Base-by-base conservation (phyloP, 495 filamentous ascomycete genomes). In the Monascus purpureus region DNA sequence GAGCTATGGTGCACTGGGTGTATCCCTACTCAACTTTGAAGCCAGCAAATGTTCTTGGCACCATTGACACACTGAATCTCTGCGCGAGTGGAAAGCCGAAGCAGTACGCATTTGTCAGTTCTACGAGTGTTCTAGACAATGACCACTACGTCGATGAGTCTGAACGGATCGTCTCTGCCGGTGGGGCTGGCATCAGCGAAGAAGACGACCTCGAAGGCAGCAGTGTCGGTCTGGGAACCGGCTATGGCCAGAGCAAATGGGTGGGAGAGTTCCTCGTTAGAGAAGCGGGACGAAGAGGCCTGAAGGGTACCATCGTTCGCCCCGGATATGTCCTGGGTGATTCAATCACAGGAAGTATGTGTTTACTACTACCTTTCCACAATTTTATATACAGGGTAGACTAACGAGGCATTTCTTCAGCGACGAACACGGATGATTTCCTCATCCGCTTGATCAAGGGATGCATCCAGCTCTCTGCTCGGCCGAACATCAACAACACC, bases 161-260 rank as follows among this genome's bases (percentile, higher is more conserved):
- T 0, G 70, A 84, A 20, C 56, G 68, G 23, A 70, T 67, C 34
- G 38, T 62, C 16, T 54, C 58, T 1, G 49, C 55, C 18, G 70
- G 72, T 20, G 70, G 70, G 6, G 47, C 45, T 11, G 65, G 65
- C 29, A 56, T 85, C 17, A 56, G 60, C 16, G 80, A 85, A 47
- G 53, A 59, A 0, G 79, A 85, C 40, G 70, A 79, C 34, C 54
- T 85, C 4, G 62, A 70, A 35, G 77, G 81, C 9, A 76, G 70
- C 37, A 53, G 68, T 7, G 68, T 60, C 14, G 76, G 75, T 17
- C 67, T 87, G 0, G 63, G 75, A 46, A 93, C 81, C 0, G 90
- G 88, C 5, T 97, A 97, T 45, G 90, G 86, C 6, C 87, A 95
- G 55, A 73, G 68, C 29, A 97, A 97, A 61, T 85, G 80, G 79